Evolutionary conservation across 176 grass and related monocot genomes (phyloP), one percentile per base, ranked within the genome.

Genomic region (Oryza longistaminata): DNA sequence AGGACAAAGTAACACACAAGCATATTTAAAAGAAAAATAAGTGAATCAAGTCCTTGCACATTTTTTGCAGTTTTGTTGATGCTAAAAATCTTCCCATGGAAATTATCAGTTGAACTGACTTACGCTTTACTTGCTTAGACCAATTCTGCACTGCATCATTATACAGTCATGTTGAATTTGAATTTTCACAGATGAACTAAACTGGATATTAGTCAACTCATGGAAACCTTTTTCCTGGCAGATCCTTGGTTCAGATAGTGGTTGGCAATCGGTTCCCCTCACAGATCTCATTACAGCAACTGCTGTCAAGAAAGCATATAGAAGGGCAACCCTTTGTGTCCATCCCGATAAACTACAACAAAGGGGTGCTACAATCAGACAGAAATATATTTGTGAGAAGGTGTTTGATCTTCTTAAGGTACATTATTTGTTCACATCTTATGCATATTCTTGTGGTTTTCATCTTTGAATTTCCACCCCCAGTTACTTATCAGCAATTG

Each of bases 331-430:
- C 15, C 93, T 99, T 68, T 99, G 90, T 82, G 93, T 99, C 76
- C 97, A 99, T 91, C 93, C 97, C 22, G 97, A 99, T 87, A 99
- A 99, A 84, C 69, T 99, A 48, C 97, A 99, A 83, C 97, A 99
- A 78, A 89, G 92, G 26, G 93, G 97, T 80, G 93, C 93, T 78
- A 96, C 87, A 60, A 92, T 99, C 53, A 94, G 93, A 71, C 97
- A 94, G 69, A 99, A 96, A 78, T 99, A 99, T 79, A 91, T 99
- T 64, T 96, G 97, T 42, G 97, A 99, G 90, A 99, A 99, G 83
- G 97, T 99, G 50, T 99, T 94, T 79, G 97, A 99, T 91, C 97
- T 96, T 79, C 97, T 99, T 75, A 99, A 99, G 97, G 97, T 96
- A 73, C 45, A 76, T 91, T 82, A 17, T 55, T 84, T 71, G 53